Base-by-base conservation (phyloP, 257 asterid genomes). In the Jasminum sambac region DNA sequence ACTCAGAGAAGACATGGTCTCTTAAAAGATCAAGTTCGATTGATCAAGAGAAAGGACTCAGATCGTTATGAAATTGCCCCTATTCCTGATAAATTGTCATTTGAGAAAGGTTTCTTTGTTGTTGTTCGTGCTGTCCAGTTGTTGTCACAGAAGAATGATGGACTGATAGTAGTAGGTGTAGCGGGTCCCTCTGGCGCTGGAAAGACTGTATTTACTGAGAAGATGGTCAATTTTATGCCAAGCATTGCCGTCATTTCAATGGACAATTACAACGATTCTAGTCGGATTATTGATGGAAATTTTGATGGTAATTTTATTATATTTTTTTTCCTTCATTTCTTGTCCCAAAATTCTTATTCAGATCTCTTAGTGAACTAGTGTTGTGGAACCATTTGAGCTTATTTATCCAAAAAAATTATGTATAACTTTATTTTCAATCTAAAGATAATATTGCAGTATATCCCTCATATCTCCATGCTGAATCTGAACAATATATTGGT, bases 181-280 rank as follows among this genome's bases (percentile, higher is more conserved):
- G 99, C 99, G 5, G 98, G 99, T 41, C 99, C 99, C 48, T 95
- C 99, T 21, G 99, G 99, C 43, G 97, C 99, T 57, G 99, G 99
- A 69, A 95, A 95, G 84, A 89, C 98, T 68, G 85, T 87, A 23
- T 74, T 84, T 72, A 84, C 88, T 24, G 91, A 86, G 77, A 86
- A 84, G 82, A 85, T 94, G 65, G 74, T 88, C 23, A 91, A 83
- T 78, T 89, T 91, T 74, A 88, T 95, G 98, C 98, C 98, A 17
- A 88, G 87, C 78, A 77, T 95, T 71, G 97, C 94, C 37, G 92
- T 95, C 73, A 95, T 95, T 74, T 91, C 99, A 66, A 95, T 95
- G 99, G 99, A 95, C 74, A 89, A 95, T 75, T 95, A 95, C 83
- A 95, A 95, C 71, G 99, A 95, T 76, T 83, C 97, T 34, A 95